These are phyloP conservation scores for Melampsora americana DNA, from an alignment of 1,284 basidiomycete species.

Conservation along the genomic window DNA sequence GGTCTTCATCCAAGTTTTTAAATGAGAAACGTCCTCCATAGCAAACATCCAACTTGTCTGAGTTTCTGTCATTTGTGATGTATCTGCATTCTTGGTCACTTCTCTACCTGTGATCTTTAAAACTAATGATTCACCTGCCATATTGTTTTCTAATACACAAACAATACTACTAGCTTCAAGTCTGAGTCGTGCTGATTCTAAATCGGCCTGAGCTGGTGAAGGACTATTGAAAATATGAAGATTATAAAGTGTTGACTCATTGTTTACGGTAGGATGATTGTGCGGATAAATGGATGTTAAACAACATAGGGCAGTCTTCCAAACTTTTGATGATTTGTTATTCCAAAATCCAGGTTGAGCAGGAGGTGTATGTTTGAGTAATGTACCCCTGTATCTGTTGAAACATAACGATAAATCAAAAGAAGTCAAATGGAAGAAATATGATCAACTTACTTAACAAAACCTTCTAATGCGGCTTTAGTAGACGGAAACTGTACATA, in stretches of 20 bases:
- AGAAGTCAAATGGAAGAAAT: neutral
- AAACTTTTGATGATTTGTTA: neutral
- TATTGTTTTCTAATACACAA: slow-evolving; percentile 13
- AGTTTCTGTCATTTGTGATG: neutral
- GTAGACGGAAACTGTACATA: neutral
- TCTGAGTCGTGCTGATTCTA: neutral
- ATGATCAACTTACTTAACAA: neutral
- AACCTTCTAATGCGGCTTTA: slow-evolving; percentile 1
- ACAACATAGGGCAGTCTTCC: slow-evolving; percentile 3
- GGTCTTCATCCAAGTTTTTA: slow-evolving; percentile 9
- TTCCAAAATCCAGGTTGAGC: neutral
- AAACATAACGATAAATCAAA: neutral
- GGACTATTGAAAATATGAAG: neutral
- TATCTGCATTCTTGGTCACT: neutral
- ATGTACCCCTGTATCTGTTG: neutral
- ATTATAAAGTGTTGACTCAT: neutral
- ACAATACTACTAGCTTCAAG: neutral
- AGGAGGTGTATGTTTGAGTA: neutral
- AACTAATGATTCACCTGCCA: slow-evolving; percentile 15
- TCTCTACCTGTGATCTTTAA: slow-evolving; percentile 13
- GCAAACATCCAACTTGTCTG: slow-evolving; percentile 6
- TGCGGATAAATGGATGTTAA: neutral
- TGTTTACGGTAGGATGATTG: neutral
- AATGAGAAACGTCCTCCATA: slow-evolving; percentile 1
- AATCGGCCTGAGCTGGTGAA: neutral